A percentile compares a stretch with the other conserved stretches of the same genome.
These are phyloP conservation scores for Mycena indigotica DNA, from an alignment of 768 basidiomycete genomes.

Conservation along the genomic window DNA sequence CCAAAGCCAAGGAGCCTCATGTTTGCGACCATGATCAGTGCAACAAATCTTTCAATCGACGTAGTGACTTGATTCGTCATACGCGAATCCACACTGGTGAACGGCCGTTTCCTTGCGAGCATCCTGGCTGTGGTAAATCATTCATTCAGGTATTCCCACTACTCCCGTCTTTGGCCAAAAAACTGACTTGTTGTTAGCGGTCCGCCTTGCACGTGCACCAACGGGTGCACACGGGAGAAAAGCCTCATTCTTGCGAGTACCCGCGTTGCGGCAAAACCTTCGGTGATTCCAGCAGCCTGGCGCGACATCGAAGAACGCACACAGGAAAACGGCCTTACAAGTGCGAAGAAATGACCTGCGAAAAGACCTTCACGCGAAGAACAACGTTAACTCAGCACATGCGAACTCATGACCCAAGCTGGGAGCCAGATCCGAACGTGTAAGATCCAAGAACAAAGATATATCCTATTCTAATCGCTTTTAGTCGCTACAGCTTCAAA, in stretches of 20 bases:
- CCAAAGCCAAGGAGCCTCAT: slow-evolving; percentile 46
- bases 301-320: slow-evolving; percentile 87
- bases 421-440: slow-evolving; percentile 85
- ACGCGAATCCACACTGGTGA: slow-evolving; percentile 91
- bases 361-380: slow-evolving; percentile 85
- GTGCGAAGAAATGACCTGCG: slow-evolving; percentile 79
- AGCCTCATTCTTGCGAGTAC: slow-evolving; percentile 89
- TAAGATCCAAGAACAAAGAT: slow-evolving; percentile 39
- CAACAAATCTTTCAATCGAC: slow-evolving; percentile 77
- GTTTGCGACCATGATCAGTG: slow-evolving; percentile 74
- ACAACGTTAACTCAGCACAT: slow-evolving; percentile 86
- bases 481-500: slow-evolving; percentile 78
- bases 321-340: slow-evolving; percentile 86
- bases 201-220: slow-evolving; percentile 88
- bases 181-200: slow-evolving; percentile 50
- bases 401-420: slow-evolving; percentile 82
- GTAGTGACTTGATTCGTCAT: slow-evolving; percentile 83
- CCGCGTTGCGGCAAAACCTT: slow-evolving; percentile 87
- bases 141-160: slow-evolving; percentile 76
- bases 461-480: slow-evolving; percentile 24
- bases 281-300: slow-evolving; percentile 88
- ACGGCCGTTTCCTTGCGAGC: slow-evolving; percentile 76
- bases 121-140: slow-evolving; percentile 80
- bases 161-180: slow-evolving; percentile 3
- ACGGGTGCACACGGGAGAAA: slow-evolving; percentile 91